These are phyloP conservation scores for Flaveria sonorensis DNA, from an alignment of 129 eudicot species.

Conservation along the genomic window DNA sequence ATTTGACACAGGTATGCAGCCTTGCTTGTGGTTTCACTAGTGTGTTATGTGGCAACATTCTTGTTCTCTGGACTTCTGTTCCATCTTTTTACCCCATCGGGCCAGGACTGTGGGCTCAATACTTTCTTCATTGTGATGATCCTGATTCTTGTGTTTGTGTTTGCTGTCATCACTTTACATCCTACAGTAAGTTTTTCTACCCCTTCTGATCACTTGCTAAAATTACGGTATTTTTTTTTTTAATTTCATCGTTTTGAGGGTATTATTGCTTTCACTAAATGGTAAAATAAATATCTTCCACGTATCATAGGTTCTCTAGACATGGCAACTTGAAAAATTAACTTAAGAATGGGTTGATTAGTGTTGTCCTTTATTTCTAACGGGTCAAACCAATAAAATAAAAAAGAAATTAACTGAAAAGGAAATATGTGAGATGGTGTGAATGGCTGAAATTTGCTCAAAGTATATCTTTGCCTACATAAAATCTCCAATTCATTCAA, in stretches of 20 bases:
- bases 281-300: background rate
- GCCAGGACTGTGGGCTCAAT: slow-evolving; percentile 88
- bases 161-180: slow-evolving; percentile 80
- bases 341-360: background rate
- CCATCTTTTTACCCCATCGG: slow-evolving; percentile 83
- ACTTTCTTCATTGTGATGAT: slow-evolving; percentile 88
- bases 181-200: slow-evolving; percentile 67
- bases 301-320: slow-evolving; percentile 8
- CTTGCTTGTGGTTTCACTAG: slow-evolving; percentile 83
- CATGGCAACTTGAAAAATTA: slow-evolving; percentile 9
- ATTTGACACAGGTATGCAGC: slow-evolving; percentile 78
- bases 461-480: background rate
- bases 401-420: background rate
- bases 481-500: background rate
- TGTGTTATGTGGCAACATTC: slow-evolving; percentile 78
- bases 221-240: background rate
- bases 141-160: slow-evolving; percentile 66
- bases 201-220: slow-evolving; percentile 22
- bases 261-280: background rate
- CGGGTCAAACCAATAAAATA: background rate
- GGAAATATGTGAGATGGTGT: background rate
- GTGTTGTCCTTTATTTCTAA: background rate
- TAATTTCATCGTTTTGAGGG: background rate
- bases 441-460: background rate
- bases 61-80: slow-evolving; percentile 74